Evolutionary conservation across 768 basidiomycete species (phyloP).

Genomic region (Chalciporus piperatus): DNA sequence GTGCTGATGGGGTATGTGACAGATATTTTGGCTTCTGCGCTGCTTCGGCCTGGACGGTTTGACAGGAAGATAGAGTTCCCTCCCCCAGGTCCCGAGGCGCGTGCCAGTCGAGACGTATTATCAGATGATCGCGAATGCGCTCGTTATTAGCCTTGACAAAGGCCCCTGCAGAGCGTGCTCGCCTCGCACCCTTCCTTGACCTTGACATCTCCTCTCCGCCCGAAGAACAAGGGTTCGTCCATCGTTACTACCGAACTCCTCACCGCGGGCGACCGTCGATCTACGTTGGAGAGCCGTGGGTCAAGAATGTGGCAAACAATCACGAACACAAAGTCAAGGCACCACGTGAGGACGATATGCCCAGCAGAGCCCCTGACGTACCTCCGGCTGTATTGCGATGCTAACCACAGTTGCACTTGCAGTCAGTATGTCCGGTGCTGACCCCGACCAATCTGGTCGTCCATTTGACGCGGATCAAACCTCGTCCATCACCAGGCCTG

Average conservation of each 20-base stretch:
- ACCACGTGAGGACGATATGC: too few species aligned
- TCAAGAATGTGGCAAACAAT: constrained; percentile 8
- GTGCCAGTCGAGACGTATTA: constrained; percentile 53
- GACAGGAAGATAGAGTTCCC: constrained; percentile 99
- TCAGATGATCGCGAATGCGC: not conserved
- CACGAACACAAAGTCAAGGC: not conserved
- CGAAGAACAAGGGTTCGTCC: constrained; percentile 14
- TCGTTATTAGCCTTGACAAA: not conserved
- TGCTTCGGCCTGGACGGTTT: constrained; percentile 92
- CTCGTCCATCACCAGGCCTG: not conserved
- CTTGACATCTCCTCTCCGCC: constrained; percentile 4
- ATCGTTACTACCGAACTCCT: constrained; percentile 7
- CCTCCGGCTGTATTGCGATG: constrained; percentile 53
- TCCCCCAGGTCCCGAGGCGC: constrained; percentile 94
- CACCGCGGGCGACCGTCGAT: too few species aligned
- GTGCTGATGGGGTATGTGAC: constrained; percentile 2
- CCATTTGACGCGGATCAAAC: not conserved
- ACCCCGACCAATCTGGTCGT: not conserved
- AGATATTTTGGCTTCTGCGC: constrained; percentile 94
- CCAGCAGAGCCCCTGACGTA: constrained; percentile 51
- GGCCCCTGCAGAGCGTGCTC: constrained; percentile 4
- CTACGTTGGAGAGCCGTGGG: constrained; percentile 22
- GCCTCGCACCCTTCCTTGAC: constrained; percentile 5
- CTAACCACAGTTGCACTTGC: constrained; percentile 51
- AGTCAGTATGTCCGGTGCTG: constrained; percentile 27